These are phyloP conservation scores for Ophiostoma montium DNA, from an alignment of 2,329 filamentous ascomycete genomes.

Conservation along the genomic window DNA sequence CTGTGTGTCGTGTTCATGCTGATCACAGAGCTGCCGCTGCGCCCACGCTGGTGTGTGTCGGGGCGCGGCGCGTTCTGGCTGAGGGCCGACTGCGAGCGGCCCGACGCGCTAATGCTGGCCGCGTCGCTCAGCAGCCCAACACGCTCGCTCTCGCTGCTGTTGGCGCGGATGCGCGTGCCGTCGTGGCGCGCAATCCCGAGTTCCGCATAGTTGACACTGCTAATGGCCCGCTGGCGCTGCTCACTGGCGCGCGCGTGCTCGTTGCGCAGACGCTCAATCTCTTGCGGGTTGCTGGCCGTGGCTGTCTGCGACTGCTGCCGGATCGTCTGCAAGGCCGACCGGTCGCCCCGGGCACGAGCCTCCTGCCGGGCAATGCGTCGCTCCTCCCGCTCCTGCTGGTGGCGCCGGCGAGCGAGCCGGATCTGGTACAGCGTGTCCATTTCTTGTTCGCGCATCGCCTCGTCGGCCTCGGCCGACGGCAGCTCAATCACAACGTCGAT, in stretches of 20 bases:
- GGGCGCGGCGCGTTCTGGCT: constrained; percentile 10
- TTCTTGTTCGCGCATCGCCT: constrained; percentile 66
- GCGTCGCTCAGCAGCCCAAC: constrained; percentile 58
- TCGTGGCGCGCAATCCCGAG: constrained; percentile 65
- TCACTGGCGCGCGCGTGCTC: constrained; percentile 42
- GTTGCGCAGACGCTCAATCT: constrained; percentile 44
- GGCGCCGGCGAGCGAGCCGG: constrained; percentile 58
- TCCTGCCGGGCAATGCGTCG: constrained; percentile 55
- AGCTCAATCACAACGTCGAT: constrained; percentile 84
- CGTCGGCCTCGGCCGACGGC: constrained; percentile 67
- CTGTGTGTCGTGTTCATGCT: constrained; percentile 30
- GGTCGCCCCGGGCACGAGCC: constrained; percentile 58
- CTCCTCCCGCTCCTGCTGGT: constrained; percentile 64
- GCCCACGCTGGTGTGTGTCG: constrained; percentile 26
- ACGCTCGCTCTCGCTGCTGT: constrained; percentile 58
- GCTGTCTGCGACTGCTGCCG: constrained; percentile 39
- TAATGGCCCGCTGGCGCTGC: constrained; percentile 51
- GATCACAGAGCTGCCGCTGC: constrained; percentile 39
- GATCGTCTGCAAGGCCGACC: constrained; percentile 52
- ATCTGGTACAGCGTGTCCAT: constrained; percentile 93
- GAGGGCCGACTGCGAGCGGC: constrained; percentile 19
- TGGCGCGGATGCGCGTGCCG: constrained; percentile 59
- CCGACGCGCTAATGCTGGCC: constrained; percentile 40
- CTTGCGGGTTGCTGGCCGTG: constrained; percentile 32
- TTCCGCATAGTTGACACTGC: constrained; percentile 63